These are phyloP conservation scores for Ceratobasidium sp. DNA, from an alignment of 1,284 basidiomycete species.

Conservation along the genomic window DNA sequence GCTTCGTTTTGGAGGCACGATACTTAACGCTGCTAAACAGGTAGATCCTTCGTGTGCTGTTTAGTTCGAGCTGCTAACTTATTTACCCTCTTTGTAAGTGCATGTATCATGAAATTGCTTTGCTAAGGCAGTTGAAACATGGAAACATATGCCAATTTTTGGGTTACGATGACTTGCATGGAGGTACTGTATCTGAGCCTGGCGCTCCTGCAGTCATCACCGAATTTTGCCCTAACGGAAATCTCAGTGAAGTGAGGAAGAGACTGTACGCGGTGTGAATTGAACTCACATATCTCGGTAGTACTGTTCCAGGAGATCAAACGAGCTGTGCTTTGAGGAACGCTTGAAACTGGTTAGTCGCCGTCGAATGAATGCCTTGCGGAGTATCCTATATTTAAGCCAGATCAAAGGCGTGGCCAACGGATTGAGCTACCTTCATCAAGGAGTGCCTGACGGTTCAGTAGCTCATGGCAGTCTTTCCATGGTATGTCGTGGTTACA, in stretches of 20 bases:
- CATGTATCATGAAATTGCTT: neutral
- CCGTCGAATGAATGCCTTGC: neutral
- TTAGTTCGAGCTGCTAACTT: neutral
- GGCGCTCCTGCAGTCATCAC: neutral
- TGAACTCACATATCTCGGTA: neutral
- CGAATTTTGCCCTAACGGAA: conserved; percentile 5
- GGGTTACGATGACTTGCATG: neutral
- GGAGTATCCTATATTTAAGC: neutral
- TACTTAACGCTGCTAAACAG: neutral
- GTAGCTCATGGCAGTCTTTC: conserved; percentile 9
- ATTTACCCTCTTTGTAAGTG: neutral
- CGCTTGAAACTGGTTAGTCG: neutral
- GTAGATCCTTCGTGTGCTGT: neutral
- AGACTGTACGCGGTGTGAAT: neutral
- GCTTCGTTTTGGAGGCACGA: neutral
- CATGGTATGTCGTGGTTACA: neutral
- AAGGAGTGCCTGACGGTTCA: neutral
- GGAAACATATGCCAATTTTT: neutral
- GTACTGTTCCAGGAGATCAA: neutral
- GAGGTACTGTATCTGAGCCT: neutral
- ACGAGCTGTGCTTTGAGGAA: neutral
- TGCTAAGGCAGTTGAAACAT: neutral
- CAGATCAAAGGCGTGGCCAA: neutral
- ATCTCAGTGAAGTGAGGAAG: neutral
- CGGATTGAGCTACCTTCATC: conserved; percentile 4